These are phyloP conservation scores for Coemansia sp. DNA, from an alignment of 192 early-diverging fungal genomes.

Conservation along the genomic window DNA sequence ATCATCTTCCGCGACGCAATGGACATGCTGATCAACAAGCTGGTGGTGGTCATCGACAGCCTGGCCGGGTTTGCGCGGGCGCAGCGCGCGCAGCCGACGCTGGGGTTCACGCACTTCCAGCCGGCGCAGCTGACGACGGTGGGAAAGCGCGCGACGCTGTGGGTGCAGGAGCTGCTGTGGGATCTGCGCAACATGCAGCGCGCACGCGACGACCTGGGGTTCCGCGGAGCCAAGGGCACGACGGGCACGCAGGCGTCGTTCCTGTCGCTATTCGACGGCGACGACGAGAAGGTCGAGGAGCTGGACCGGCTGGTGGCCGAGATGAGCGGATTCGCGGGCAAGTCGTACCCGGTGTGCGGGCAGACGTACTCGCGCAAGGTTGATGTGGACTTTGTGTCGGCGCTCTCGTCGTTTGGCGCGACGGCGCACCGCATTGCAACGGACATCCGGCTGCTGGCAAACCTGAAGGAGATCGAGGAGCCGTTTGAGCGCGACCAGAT, in stretches of 20 bases:
- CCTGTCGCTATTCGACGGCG: conserved; percentile 89
- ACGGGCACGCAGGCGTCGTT: conserved; percentile 99
- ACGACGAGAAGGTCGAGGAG: conserved; percentile 90
- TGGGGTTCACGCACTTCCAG: conserved; percentile 99
- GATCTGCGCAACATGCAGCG: conserved; percentile 92
- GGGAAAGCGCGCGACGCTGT: conserved; percentile 93
- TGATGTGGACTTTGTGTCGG: conserved; percentile 84
- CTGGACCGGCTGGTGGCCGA: conserved; percentile 90
- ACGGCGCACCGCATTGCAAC: conserved; percentile 96
- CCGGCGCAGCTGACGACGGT: conserved; percentile 98
- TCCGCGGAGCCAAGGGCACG: conserved; percentile 97
- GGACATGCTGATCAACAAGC: conserved; percentile 87
- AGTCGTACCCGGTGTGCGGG: conserved; percentile 87
- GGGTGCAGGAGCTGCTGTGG: conserved; percentile 96
- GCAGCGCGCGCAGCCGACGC: conserved; percentile 84
- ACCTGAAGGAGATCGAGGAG: conserved; percentile 98
- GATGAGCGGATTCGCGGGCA: conserved; percentile 72
- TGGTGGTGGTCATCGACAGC: conserved; percentile 79
- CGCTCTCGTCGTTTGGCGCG: conserved; percentile 89
- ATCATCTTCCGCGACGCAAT: conserved; percentile 94
- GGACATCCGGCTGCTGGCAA: conserved; percentile 92
- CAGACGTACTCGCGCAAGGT: conserved; percentile 99
- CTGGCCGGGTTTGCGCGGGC: conserved; percentile 75
- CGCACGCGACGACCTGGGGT: conserved; percentile 81
- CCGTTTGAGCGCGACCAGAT: conserved; percentile 99